A percentile compares a stretch with the other conserved stretches of the same genome.
Conservation (phyloP, 2,329 filamentous ascomycete genomes). For the Zymoseptoria ardabiliae region DNA sequence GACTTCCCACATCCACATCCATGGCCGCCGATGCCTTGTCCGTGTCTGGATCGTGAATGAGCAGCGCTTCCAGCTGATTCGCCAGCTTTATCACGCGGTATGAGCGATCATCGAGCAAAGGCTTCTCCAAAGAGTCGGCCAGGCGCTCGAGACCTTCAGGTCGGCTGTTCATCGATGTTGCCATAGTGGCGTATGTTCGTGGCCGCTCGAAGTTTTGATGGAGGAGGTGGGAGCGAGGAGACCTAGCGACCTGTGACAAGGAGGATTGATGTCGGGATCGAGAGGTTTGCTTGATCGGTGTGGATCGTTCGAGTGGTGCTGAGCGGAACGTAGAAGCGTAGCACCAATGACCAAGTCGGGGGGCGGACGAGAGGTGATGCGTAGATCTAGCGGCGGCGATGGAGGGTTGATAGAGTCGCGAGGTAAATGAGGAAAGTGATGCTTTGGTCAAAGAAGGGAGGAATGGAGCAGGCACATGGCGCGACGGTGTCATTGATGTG, state of each 20-base stretch:
- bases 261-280: background rate
- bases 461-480: background rate
- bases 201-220: background rate
- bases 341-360: background rate
- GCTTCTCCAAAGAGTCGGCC: constrained; percentile 69
- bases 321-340: background rate
- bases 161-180: constrained; percentile 13
- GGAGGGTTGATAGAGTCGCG: background rate
- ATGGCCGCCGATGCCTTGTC: constrained; percentile 95
- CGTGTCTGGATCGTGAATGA: constrained; percentile 90
- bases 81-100: constrained; percentile 80
- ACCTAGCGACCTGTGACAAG: background rate
- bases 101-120: constrained; percentile 73
- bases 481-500: background rate
- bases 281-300: background rate
- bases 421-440: background rate
- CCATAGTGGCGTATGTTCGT: constrained; percentile 4
- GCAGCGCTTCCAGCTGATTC: constrained; percentile 81
- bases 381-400: background rate
- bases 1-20: constrained; percentile 93
- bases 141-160: constrained; percentile 31
- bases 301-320: background rate
- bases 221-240: background rate
- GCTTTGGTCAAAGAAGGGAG: background rate
- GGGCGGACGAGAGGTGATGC: background rate